phyloP scores from a whole-genome alignment of 345 rosid species.

The Capsella bursapastoris region DNA sequence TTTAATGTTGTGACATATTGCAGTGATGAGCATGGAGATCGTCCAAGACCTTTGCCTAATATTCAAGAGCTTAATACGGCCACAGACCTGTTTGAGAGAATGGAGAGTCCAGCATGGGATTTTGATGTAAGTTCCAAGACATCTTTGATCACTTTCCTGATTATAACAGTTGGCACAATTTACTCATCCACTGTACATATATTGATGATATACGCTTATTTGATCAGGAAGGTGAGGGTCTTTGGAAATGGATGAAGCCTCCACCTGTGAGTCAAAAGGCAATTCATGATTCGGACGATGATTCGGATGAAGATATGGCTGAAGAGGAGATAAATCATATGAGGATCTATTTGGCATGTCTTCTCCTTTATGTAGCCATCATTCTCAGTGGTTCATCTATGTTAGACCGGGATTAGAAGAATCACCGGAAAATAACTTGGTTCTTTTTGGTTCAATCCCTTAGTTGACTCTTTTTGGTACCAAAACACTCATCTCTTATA shows the following conservation, averaged over 20 bases:
- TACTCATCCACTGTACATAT: background rate
- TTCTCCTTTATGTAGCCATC: constrained; percentile 11
- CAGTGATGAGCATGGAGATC: constrained; percentile 72
- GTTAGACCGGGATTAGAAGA: constrained; percentile 34
- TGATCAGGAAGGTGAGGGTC: constrained; percentile 20
- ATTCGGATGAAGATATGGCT: no score
- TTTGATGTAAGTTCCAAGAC: constrained; percentile 51
- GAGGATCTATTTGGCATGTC: background rate
- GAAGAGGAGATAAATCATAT: background rate
- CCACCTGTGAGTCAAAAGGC: constrained; percentile 43
- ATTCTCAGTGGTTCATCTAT: constrained; percentile 13
- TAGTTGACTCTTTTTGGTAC: constrained; percentile 16
- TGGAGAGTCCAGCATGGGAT: constrained; percentile 69
- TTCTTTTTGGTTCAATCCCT: constrained; percentile 20
- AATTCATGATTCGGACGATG: background rate
- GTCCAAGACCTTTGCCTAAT: constrained; percentile 63
- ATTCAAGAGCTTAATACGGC: constrained; percentile 59
- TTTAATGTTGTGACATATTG: background rate
- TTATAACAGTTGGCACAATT: background rate
- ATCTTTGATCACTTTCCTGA: constrained; percentile 54
- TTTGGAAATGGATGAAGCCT: constrained; percentile 63
- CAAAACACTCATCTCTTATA: constrained; percentile 10
- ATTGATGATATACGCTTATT: background rate
- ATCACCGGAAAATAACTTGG: constrained; percentile 24
- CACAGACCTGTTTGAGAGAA: constrained; percentile 58